Evolutionary conservation across 495 filamentous ascomycete species (phyloP).

Genomic region (Viridothelium virens): DNA sequence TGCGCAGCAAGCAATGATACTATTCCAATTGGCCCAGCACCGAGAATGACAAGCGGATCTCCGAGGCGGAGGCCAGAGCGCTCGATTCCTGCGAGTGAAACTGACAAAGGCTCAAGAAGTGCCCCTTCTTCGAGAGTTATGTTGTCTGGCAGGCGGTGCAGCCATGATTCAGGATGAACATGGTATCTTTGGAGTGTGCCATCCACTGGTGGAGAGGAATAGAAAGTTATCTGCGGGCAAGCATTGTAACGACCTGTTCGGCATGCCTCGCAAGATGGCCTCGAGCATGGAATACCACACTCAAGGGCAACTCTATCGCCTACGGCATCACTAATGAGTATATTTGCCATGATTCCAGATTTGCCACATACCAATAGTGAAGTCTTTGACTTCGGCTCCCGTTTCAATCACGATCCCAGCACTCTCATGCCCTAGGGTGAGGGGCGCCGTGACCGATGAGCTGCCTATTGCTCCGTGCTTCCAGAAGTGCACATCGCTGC

Average conservation of each 20-base stretch:
- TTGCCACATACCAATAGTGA: constrained; percentile 16
- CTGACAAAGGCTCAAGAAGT: constrained; percentile 27
- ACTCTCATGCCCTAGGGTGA: constrained; percentile 25
- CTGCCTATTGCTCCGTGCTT: constrained; percentile 23
- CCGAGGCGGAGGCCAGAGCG: constrained; percentile 23
- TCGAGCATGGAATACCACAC: constrained; percentile 24
- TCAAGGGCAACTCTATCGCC: constrained; percentile 28
- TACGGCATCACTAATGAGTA: neutral
- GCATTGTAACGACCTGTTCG: constrained; percentile 26
- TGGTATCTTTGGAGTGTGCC: constrained; percentile 26
- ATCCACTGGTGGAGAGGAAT: constrained; percentile 21
- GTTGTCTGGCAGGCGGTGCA: constrained; percentile 22
- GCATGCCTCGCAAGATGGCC: constrained; percentile 24
- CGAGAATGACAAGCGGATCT: constrained; percentile 24
- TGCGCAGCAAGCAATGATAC: constrained; percentile 24
- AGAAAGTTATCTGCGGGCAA: constrained; percentile 24
- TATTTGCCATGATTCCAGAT: neutral
- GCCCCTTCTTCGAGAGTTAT: constrained; percentile 28
- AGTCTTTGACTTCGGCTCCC: constrained; percentile 17
- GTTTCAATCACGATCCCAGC: constrained; percentile 22
- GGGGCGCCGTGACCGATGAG: constrained; percentile 15
- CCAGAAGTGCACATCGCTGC: constrained; percentile 28
- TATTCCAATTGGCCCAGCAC: constrained; percentile 28
- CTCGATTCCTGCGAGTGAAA: constrained; percentile 27
- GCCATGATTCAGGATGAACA: constrained; percentile 23